These are phyloP conservation scores for Silene uniflora DNA, from an alignment of 148 eudicot species.

Conservation along the genomic window DNA sequence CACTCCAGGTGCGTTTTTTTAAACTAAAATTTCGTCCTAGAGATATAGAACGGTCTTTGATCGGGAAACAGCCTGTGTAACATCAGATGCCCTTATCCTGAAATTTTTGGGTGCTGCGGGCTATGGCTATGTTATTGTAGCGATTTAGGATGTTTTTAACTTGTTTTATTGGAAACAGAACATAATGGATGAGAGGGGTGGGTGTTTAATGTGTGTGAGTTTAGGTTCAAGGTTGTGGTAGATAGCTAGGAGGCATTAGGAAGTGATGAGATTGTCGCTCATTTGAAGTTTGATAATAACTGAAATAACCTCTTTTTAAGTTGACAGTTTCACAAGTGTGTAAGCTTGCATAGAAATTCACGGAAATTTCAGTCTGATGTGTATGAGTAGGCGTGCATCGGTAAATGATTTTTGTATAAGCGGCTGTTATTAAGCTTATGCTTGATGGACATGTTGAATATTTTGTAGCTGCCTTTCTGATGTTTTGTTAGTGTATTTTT, in stretches of 20 bases:
- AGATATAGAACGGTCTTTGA: too few species aligned
- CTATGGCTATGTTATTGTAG: neutral
- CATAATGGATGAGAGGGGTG: neutral
- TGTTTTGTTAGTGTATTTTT: too few species aligned
- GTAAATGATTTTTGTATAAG: too few species aligned
- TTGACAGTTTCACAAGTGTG: neutral
- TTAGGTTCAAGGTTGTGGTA: neutral
- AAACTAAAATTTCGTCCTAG: too few species aligned
- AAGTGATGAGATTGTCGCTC: neutral
- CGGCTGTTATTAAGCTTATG: too few species aligned
- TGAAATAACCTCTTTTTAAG: neutral
- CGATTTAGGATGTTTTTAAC: neutral
- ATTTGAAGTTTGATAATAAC: neutral
- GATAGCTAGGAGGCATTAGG: neutral
- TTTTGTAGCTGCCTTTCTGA: too few species aligned
- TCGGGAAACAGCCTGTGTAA: too few species aligned
- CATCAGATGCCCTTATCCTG: too few species aligned
- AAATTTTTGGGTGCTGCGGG: too few species aligned
- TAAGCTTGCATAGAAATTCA: neutral
- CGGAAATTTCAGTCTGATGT: neutral
- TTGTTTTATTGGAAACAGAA: neutral
- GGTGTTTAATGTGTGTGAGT: neutral
- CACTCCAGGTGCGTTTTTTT: too few species aligned
- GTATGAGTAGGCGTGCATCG: neutral
- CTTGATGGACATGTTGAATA: too few species aligned